These are phyloP conservation scores for Eimeria praecox DNA, from an alignment of 169 alveolate species.

Conservation along the genomic window DNA sequence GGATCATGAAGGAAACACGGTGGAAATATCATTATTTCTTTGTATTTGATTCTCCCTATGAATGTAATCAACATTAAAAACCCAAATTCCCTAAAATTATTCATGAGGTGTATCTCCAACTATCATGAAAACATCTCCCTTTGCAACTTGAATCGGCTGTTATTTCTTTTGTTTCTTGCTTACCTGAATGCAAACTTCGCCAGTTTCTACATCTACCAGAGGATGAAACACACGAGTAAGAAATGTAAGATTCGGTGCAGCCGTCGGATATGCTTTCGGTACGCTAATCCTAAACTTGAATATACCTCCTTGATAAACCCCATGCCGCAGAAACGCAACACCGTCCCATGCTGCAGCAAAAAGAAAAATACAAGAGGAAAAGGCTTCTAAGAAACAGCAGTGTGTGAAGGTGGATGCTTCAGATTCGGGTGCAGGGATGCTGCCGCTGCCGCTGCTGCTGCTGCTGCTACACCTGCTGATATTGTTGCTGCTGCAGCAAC, in stretches of 20 bases:
- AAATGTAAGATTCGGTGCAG: constrained; percentile 83
- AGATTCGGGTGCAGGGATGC: too few species aligned
- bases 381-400: background rate
- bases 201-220: constrained; percentile 54
- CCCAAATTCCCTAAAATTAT: too few species aligned
- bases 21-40: too few species aligned
- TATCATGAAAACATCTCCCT: too few species aligned
- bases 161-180: background rate
- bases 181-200: constrained; percentile 36
- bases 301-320: constrained; percentile 86
- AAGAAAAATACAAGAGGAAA: background rate
- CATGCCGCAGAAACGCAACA: constrained; percentile 86
- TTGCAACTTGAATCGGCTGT: too few species aligned
- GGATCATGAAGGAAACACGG: too few species aligned
- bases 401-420: background rate
- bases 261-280: constrained; percentile 84
- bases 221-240: constrained; percentile 84
- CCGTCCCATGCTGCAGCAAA: constrained; percentile 87
- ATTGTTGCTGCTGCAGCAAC: too few species aligned
- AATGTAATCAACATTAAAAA: too few species aligned
- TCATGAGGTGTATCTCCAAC: too few species aligned
- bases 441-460: too few species aligned
- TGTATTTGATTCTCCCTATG: too few species aligned
- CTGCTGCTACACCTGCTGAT: too few species aligned
- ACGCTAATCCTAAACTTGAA: constrained; percentile 86